A percentile compares a stretch with the other conserved stretches of the same genome.
Evolutionary conservation across 2,329 filamentous ascomycete genomes (phyloP).

Genomic region (Stagonosporopsis vannaccii): DNA sequence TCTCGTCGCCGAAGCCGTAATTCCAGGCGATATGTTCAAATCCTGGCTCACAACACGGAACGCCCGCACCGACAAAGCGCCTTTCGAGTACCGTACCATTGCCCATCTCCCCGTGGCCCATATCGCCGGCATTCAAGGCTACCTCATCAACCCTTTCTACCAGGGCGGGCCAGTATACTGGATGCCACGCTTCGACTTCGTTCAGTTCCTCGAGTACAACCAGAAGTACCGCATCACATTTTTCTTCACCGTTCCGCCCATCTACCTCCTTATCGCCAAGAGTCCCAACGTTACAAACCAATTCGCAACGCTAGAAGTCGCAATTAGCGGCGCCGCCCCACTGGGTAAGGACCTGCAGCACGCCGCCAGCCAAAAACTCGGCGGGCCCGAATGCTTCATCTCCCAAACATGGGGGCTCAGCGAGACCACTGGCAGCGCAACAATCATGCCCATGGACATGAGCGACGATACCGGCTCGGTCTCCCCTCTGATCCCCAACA

Average conservation of each 20-base stretch:
- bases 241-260: constrained; percentile 68
- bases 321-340: constrained; percentile 63
- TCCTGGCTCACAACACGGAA: constrained; percentile 29
- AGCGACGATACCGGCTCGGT: constrained; percentile 59
- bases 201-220: constrained; percentile 62
- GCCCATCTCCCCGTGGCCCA: constrained; percentile 58
- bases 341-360: constrained; percentile 63
- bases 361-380: constrained; percentile 60
- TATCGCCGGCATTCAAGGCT: constrained; percentile 58
- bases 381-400: constrained; percentile 53
- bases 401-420: constrained; percentile 66
- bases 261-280: constrained; percentile 67
- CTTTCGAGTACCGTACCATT: constrained; percentile 52
- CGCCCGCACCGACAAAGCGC: constrained; percentile 18
- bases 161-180: constrained; percentile 60
- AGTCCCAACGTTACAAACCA: constrained; percentile 63
- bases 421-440: constrained; percentile 61
- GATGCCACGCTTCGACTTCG: constrained; percentile 68
- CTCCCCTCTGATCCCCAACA: constrained; percentile 52
- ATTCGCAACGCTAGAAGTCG: constrained; percentile 59
- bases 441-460: constrained; percentile 52
- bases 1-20: constrained; percentile 51
- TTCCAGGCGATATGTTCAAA: constrained; percentile 43
- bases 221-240: constrained; percentile 60
- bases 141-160: constrained; percentile 55